Percentiles rank a stretch among this genome's conserved stretches.
phyloP scores from a whole-genome alignment of 345 rosid genomes.

The Erucastrum elatum region DNA sequence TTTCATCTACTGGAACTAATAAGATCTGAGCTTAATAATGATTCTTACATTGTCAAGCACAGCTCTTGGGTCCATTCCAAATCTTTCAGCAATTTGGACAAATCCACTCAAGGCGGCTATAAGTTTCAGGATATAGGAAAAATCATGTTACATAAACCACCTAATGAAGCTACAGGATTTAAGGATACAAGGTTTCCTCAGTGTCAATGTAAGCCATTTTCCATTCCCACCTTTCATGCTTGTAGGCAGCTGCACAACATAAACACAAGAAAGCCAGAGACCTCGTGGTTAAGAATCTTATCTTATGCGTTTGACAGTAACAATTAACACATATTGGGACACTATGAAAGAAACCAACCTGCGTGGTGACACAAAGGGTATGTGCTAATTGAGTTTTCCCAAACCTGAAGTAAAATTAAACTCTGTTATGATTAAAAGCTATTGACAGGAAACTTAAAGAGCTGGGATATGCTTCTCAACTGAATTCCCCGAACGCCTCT shows the following conservation, averaged over 20 bases:
- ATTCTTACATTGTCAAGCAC: slow-evolving; percentile 85
- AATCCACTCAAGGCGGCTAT: slow-evolving; percentile 83
- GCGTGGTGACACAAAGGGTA: slow-evolving; percentile 83
- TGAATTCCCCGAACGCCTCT: slow-evolving; percentile 92
- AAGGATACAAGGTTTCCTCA: slow-evolving; percentile 89
- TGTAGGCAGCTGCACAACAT: slow-evolving; percentile 66
- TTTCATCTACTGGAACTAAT: no score
- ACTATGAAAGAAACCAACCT: slow-evolving; percentile 50
- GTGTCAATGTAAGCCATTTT: slow-evolving; percentile 92
- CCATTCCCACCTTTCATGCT: slow-evolving; percentile 92
- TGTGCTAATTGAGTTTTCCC: slow-evolving; percentile 93
- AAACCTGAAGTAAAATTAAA: slow-evolving; percentile 50
- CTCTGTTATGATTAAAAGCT: not conserved
- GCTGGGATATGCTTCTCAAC: slow-evolving; percentile 48
- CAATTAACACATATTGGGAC: not conserved
- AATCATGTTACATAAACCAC: slow-evolving; percentile 5
- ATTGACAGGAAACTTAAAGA: not conserved
- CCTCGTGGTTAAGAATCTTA: not conserved
- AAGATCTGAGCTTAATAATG: not conserved
- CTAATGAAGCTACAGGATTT: slow-evolving; percentile 8
- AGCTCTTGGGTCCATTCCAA: slow-evolving; percentile 96
- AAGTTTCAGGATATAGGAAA: slow-evolving; percentile 41
- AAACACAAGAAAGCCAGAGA: not conserved
- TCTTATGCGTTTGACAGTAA: not conserved
- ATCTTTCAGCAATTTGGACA: slow-evolving; percentile 92